Conservation (phyloP, 352 stramenopile genomes). For the Phytopythium helicoides region DNA sequence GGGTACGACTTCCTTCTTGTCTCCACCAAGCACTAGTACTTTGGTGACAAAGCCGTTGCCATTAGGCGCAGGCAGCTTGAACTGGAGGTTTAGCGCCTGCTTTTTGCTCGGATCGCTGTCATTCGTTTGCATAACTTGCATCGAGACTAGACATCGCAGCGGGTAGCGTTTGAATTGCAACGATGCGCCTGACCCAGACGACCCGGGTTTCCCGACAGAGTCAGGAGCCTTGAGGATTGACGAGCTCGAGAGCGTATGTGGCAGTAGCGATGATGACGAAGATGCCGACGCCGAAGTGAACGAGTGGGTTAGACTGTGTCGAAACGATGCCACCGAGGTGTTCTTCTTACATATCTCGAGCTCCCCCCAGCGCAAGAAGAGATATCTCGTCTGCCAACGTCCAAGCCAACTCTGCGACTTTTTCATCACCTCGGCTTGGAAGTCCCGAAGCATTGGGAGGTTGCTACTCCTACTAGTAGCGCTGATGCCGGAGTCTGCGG, state of each 20-base stretch:
- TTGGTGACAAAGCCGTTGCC: conserved; percentile 40
- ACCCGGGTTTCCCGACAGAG: background rate
- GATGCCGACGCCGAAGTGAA: conserved; percentile 6
- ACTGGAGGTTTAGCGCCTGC: conserved; percentile 48
- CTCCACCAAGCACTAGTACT: conserved; percentile 43
- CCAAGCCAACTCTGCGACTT: conserved; percentile 69
- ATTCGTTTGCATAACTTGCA: conserved; percentile 51
- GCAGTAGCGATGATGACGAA: conserved; percentile 5
- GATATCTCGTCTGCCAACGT: conserved; percentile 42
- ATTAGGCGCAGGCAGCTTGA: conserved; percentile 31
- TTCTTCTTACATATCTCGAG: conserved; percentile 53
- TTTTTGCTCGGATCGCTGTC: conserved; percentile 47
- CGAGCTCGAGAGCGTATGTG: background rate
- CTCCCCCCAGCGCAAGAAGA: conserved; percentile 49
- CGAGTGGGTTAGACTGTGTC: conserved; percentile 21
- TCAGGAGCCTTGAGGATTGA: background rate
- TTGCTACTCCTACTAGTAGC: conserved; percentile 1
- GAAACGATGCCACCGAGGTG: conserved; percentile 20
- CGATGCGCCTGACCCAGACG: background rate
- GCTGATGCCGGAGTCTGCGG: too few species aligned
- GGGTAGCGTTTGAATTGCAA: conserved; percentile 35
- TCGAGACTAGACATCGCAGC: conserved; percentile 38
- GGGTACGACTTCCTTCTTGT: conserved; percentile 30
- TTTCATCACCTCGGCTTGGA: conserved; percentile 52
- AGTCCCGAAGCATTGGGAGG: conserved; percentile 35